These are phyloP conservation scores for Penicillium silybi DNA, from an alignment of 495 filamentous ascomycete species.

Conservation along the genomic window DNA sequence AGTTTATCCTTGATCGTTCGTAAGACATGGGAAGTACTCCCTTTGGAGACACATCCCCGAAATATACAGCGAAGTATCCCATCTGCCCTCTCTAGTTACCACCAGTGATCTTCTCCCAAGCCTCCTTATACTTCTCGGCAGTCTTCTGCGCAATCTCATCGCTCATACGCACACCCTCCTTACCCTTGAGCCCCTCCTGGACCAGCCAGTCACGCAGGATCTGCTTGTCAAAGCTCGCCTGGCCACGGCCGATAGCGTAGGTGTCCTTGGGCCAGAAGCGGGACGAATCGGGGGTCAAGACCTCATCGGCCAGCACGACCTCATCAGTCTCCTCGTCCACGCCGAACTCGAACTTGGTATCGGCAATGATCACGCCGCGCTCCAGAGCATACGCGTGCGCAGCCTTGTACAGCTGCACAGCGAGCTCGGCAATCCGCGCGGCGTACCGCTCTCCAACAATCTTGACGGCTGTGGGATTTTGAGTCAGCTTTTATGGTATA, in stretches of 20 bases:
- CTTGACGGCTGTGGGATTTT: slow-evolving; percentile 44
- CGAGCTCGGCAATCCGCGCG: slow-evolving; percentile 66
- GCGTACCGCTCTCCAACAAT: slow-evolving; percentile 76
- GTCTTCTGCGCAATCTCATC: slow-evolving; percentile 62
- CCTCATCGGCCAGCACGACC: slow-evolving; percentile 86
- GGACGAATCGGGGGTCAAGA: slow-evolving; percentile 80
- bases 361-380: slow-evolving; percentile 86
- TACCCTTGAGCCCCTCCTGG: slow-evolving; percentile 63
- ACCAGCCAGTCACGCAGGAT: slow-evolving; percentile 84
- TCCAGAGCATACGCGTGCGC: slow-evolving; percentile 70
- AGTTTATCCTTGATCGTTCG: slow-evolving; percentile 1
- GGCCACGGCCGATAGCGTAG: slow-evolving; percentile 69
- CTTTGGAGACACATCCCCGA: not conserved
- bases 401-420: slow-evolving; percentile 67
- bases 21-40: not conserved
- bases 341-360: slow-evolving; percentile 82
- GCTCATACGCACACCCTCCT: slow-evolving; percentile 63
- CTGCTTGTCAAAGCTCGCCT: slow-evolving; percentile 92
- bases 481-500: slow-evolving; percentile 5
- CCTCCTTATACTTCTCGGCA: slow-evolving; percentile 61
- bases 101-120: slow-evolving; percentile 67
- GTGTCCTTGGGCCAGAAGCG: slow-evolving; percentile 81
- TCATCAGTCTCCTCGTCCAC: slow-evolving; percentile 70
- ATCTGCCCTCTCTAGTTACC: slow-evolving; percentile 20
- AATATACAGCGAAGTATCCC: not conserved